Percentiles rank a stretch among this genome's conserved stretches.
Evolutionary conservation across 441 rosid genomes (phyloP).

Genomic region (Euphorbia celastroides): DNA sequence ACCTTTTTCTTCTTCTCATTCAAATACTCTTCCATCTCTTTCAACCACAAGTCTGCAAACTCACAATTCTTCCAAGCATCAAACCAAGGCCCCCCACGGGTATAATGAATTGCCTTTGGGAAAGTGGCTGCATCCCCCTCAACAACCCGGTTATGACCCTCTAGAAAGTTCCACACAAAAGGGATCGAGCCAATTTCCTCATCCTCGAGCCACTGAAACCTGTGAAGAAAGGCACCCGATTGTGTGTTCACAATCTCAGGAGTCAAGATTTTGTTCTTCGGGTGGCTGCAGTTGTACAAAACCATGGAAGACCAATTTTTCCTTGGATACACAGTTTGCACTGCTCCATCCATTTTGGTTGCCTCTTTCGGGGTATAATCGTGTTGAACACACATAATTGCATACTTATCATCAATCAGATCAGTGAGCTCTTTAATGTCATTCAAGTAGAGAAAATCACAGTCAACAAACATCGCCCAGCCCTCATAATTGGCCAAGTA

Average conservation of each 20-base stretch:
- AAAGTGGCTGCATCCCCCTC: slow-evolving; percentile 49
- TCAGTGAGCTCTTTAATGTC: slow-evolving; percentile 75
- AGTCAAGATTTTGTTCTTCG: slow-evolving; percentile 65
- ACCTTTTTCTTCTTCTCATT: slow-evolving; percentile 25
- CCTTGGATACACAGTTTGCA: slow-evolving; percentile 90
- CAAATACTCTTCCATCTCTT: slow-evolving; percentile 59
- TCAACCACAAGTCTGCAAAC: slow-evolving; percentile 88
- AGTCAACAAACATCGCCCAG: slow-evolving; percentile 97
- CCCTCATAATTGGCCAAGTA: slow-evolving; percentile 67
- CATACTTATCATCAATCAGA: slow-evolving; percentile 81
- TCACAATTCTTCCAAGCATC: slow-evolving; percentile 94
- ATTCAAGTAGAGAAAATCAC: slow-evolving; percentile 78
- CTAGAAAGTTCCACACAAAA: slow-evolving; percentile 86
- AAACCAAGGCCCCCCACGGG: slow-evolving; percentile 98
- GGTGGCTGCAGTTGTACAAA: slow-evolving; percentile 86
- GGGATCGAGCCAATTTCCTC: slow-evolving; percentile 83
- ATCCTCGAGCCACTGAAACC: slow-evolving; percentile 94
- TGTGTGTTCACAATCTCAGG: slow-evolving; percentile 57
- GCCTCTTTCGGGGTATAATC: slow-evolving; percentile 88
- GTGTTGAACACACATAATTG: slow-evolving; percentile 92
- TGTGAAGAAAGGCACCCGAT: slow-evolving; percentile 72
- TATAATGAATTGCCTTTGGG: slow-evolving; percentile 85
- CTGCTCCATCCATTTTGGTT: slow-evolving; percentile 95
- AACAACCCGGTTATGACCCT: slow-evolving; percentile 78
- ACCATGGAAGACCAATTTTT: slow-evolving; percentile 99